Base-by-base conservation (phyloP, 805 yeast genomes). In the Debaryomyces hansenii region DNA sequence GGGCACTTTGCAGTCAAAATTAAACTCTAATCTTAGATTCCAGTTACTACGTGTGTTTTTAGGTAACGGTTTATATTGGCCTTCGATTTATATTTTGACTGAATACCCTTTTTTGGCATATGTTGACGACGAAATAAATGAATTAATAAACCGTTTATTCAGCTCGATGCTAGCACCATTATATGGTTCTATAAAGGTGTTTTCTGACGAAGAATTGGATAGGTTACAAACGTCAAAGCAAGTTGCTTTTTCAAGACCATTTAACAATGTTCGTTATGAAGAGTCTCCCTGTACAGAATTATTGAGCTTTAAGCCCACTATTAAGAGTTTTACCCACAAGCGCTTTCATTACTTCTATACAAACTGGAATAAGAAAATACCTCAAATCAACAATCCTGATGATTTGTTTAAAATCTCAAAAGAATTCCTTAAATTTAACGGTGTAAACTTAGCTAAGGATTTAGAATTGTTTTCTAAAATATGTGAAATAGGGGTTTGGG, bases 101-200 rank as follows among this genome's bases (percentile, higher is more conserved):
- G 75, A 75, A 49, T 81, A 79, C 54, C 95, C 96, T 7, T 79
- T 70, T 42, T 62, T 89, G 20, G 79, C 84, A 0, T 62, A 74
- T 34, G 68, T 83, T 1, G 84, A 80, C 47, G 72, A 74, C 1
- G 79, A 74, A 6, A 58, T 83, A 4, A 64, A 80, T 0, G 64
- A 58, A 8, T 62, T 80, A 28, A 63, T 87, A 29, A 72, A 77
- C 49, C 61, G 84, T 41, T 46, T 85, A 6, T 69, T 83, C 47
- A 75, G 76, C 7, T 60, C 64, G 2, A 66, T 78, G 46, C 65
- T 89, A 3, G 59, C 64, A 0, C 85, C 88, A 1, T 69, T 84
- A 27, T 75, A 73, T 48, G 37, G 49, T 2, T 38, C 52, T 5
- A 27, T 65, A 4, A 53, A 58, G 18, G 54, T 63, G 1, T 56